phyloP scores from a whole-genome alignment of 192 early-diverging fungal species.

The Piromyces sp. region DNA sequence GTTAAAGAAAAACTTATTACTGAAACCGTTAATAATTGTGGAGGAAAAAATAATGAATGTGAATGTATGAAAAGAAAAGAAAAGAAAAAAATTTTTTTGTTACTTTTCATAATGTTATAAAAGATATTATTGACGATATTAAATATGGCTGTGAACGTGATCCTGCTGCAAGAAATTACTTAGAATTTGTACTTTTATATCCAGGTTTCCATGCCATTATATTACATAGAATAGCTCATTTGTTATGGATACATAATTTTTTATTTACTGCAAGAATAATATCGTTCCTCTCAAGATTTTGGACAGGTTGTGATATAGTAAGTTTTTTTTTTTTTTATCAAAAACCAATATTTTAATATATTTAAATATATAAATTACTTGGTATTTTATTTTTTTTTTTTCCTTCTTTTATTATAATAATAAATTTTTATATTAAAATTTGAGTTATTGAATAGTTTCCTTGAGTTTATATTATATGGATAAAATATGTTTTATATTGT shows the following conservation, averaged over 20 bases:
- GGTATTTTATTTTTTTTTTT: too few relatives aligned
- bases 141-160: background rate
- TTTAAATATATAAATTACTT: too few relatives aligned
- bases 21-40: too few relatives aligned
- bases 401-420: too few relatives aligned
- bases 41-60: too few relatives aligned
- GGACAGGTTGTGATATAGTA: background rate
- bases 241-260: background rate
- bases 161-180: background rate
- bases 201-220: background rate
- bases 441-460: too few relatives aligned
- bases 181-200: background rate
- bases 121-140: background rate
- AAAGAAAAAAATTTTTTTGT: background rate
- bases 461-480: too few relatives aligned
- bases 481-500: too few relatives aligned
- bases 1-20: too few relatives aligned
- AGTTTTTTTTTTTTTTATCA: background rate
- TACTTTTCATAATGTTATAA: background rate
- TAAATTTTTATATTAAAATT: too few relatives aligned
- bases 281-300: background rate
- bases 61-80: too few relatives aligned
- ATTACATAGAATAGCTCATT: background rate
- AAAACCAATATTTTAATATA: too few relatives aligned
- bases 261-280: background rate